phyloP scores from a whole-genome alignment of 139 green algal species.

The Spirogloea muscicola region DNA sequence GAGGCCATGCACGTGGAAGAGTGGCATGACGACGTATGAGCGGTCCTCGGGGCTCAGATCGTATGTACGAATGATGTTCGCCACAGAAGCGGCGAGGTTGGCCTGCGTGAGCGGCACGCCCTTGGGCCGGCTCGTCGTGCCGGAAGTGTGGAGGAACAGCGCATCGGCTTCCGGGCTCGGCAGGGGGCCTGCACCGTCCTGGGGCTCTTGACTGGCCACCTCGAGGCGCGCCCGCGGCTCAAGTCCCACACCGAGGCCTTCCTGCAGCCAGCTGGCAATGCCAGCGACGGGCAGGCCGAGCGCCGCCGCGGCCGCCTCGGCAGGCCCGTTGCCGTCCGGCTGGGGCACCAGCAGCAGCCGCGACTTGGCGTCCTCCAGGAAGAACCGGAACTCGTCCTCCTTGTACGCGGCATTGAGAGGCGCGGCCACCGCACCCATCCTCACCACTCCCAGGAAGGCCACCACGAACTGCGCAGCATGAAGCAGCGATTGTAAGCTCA shows the following conservation, averaged over 20 bases:
- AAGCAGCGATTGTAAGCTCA: too few species aligned
- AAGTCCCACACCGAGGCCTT: too few species aligned
- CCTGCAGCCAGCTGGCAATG: too few species aligned
- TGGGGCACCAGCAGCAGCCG: slow-evolving; percentile 13
- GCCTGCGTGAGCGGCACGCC: slow-evolving; percentile 74
- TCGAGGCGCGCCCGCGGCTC: too few species aligned
- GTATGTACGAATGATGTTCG: slow-evolving; percentile 75
- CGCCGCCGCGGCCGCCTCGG: slow-evolving; percentile 5
- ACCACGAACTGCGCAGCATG: slow-evolving; percentile 38
- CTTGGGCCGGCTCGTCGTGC: slow-evolving; percentile 79
- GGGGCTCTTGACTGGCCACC: too few species aligned
- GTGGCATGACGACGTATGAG: slow-evolving; percentile 63
- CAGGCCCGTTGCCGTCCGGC: neutral
- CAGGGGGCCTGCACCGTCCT: too few species aligned
- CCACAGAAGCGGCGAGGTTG: slow-evolving; percentile 69
- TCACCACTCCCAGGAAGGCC: slow-evolving; percentile 24
- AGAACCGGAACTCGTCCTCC: slow-evolving; percentile 47
- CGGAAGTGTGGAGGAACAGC: slow-evolving; percentile 83
- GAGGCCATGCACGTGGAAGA: slow-evolving; percentile 90
- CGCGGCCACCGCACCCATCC: slow-evolving; percentile 24
- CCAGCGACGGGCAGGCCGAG: slow-evolving; percentile 21
- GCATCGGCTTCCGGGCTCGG: slow-evolving; percentile 12
- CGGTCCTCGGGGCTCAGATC: slow-evolving; percentile 61
- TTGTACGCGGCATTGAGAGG: slow-evolving; percentile 45
- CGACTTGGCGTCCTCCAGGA: slow-evolving; percentile 32